A percentile compares a stretch with the other conserved stretches of the same genome.
Conservation (phyloP, 371 early-diverging fungal genomes). For the Mucor ambiguus region DNA sequence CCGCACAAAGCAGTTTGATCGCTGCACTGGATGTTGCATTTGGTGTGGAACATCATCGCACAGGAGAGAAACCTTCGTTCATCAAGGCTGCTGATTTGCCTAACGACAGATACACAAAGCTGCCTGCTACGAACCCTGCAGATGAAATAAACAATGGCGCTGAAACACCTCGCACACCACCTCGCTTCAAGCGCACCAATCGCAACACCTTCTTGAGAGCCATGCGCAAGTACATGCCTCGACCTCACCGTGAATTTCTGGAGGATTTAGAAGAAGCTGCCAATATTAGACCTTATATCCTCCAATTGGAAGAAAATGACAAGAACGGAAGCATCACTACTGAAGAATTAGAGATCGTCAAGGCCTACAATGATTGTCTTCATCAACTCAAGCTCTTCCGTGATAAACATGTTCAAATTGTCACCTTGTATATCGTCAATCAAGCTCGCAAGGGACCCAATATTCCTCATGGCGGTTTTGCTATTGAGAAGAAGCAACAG, state of each 20-base stretch:
- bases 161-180: constrained; percentile 30
- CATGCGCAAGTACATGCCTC: constrained; percentile 95
- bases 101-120: constrained; percentile 39
- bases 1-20: constrained; percentile 93
- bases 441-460: constrained; percentile 83
- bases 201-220: constrained; percentile 72
- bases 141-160: constrained; percentile 36
- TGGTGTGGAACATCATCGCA: constrained; percentile 89
- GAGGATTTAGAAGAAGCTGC: constrained; percentile 72
- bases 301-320: constrained; percentile 39
- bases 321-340: constrained; percentile 13
- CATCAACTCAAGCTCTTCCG: constrained; percentile 84
- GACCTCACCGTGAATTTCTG: constrained; percentile 84
- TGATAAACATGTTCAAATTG: constrained; percentile 91
- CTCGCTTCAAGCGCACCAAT: constrained; percentile 53
- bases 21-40: constrained; percentile 92
- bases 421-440: constrained; percentile 87
- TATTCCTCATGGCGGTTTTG: constrained; percentile 63
- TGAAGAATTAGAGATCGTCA: constrained; percentile 35
- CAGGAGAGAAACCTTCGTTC: constrained; percentile 52
- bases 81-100: constrained; percentile 19
- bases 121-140: constrained; percentile 40
- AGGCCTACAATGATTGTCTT: constrained; percentile 80
- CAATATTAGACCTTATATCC: constrained; percentile 61
- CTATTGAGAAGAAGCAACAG: constrained; percentile 36